Base-by-base conservation (phyloP, 306 rosid genomes). In the Senna tora region DNA sequence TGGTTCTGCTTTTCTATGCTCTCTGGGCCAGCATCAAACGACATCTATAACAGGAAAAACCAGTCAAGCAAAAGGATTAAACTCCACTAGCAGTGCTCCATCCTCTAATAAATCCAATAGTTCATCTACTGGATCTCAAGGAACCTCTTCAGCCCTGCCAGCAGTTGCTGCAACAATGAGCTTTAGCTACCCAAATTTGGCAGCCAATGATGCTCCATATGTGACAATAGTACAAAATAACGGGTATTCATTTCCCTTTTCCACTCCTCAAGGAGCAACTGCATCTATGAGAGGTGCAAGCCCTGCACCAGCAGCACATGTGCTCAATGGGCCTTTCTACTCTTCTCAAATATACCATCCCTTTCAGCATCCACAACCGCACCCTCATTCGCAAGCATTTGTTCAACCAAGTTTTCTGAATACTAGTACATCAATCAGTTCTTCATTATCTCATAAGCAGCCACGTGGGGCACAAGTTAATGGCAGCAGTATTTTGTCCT, bases 351-450 rank as follows among this genome's bases (percentile, higher is more conserved):
- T 71, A 43, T 79, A 78, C 75, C 89, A 84, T 74, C 81, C 87
- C 41, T 64, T 84, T 47, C 93, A 84, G 82, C 76, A 84, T 80
- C 85, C 79, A 38, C 95, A 81, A 50, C 88, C 79, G 55, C 82
- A 76, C 62, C 81, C 82, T 54, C 87, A 75, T 55, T 75, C 79
- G 6, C 84, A 84, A 58, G 63, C 80, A 52, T 81, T 64, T 30
- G 71, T 63, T 51, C 89, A 70, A 70, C 54, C 86, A 46, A 62
- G 63, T 65, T 86, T 87, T 77, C 85, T 57, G 47, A 68, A 74
- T 52, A 49, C 79, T 3, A 74, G 78, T 46, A 67, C 65, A 9
- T 69, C 90, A 58, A 80, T 72, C 55, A 50, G 74, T 42, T 80
- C 88, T 22, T 68, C 82, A 47, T 65, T 79, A 38, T 82, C 84